Evolutionary conservation across 352 stramenopile species (phyloP), one percentile per base, ranked within the genome.

Genomic region (Blastocystis sp.): DNA sequence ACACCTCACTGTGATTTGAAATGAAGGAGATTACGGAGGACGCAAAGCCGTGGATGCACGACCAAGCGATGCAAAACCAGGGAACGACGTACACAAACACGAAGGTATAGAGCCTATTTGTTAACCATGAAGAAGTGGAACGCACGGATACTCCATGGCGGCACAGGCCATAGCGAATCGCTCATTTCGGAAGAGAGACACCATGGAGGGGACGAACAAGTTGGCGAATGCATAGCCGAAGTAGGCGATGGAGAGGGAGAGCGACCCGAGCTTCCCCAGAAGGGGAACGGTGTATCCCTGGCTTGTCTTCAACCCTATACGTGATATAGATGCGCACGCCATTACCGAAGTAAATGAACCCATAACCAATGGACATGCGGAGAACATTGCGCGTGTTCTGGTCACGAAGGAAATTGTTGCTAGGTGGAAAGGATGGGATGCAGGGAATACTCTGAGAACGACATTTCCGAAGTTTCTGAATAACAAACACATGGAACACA

Each of bases 301-400:
- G 21, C 56, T 79, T 3, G 78, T 88, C 61, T 76, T 88, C 43
- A 88, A 40, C 19, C 78, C 78, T 88, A 77, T 60, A 48, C 23
- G 45, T 78, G 41, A 41, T 0, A 34, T 1, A 11, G 2, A 48
- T 3, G 7, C 14, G 19, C n/a, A 10, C 2, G 43, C 56, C 21
- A 79, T 17, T 78, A 88, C 78, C 78, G 66, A 88, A 88, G 70
- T 88, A 88, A 19, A 88, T 88, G 45, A 88, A 79, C 10, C 78
- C 78, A 88, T 69, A 88, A 3, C 78, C 78, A 62, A 88, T 77
- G 0, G 64, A 60, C 56, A 88, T 41, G 21, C 48, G 64, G 41
- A 88, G 38, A 67, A 88, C 60, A 66, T 88, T 88, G 14, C 67
- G 64, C 60, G 34, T 67, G 59, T 71, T 76, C 66, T 41, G 40